Base-by-base conservation (phyloP, 2,329 filamentous ascomycete genomes). In the Curvularia sp. region DNA sequence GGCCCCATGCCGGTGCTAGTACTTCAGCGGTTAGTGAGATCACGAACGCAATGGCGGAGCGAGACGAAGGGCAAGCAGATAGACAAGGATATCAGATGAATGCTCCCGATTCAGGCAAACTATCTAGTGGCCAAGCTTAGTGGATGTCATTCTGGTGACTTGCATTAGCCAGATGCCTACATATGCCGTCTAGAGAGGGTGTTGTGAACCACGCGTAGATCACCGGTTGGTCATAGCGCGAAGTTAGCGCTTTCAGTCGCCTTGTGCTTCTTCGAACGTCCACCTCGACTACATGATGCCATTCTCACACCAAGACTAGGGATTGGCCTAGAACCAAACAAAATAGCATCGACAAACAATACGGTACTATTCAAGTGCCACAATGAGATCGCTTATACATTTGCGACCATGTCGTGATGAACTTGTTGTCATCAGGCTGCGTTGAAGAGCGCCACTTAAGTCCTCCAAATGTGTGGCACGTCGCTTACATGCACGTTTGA, bases 391-490 rank as follows among this genome's bases (percentile, higher is more conserved):
- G 49, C 36, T 21, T 23, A 42, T 30, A 46, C 48, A 64, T 61
- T 51, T 42, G 48, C 43, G 42, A 49, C 32, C 19, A 52, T 47
- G 42, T 36, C 47, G 19, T 36, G 25, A 52, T 49, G 38, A 21
- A 19, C 32, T 42, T 48, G 25, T 39, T 46, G 27, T 43, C 42
- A 52, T 21, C 57, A 61, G 61, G 58, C 57, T 66, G 60, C 42
- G 18, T 55, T 12, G 39, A 50, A 52, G 46, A 39, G 18, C 57
- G 53, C 53, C 25, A 50, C 45, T 46, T 38, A 42, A 58, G 60
- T 59, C 61, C 47, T 59, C 47, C 55, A 53, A 45, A 50, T 61
- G 62, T 57, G 61, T 49, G 53, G 32, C 55, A 53, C 51, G 38
- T 59, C 46, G 59, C 54, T 46, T 52, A 47, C 39, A 53, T 65